Percentiles rank a stretch among this genome's conserved stretches.
These are phyloP conservation scores for Fusarium miscanthi DNA, from an alignment of 2,329 filamentous ascomycete genomes.

Conservation along the genomic window DNA sequence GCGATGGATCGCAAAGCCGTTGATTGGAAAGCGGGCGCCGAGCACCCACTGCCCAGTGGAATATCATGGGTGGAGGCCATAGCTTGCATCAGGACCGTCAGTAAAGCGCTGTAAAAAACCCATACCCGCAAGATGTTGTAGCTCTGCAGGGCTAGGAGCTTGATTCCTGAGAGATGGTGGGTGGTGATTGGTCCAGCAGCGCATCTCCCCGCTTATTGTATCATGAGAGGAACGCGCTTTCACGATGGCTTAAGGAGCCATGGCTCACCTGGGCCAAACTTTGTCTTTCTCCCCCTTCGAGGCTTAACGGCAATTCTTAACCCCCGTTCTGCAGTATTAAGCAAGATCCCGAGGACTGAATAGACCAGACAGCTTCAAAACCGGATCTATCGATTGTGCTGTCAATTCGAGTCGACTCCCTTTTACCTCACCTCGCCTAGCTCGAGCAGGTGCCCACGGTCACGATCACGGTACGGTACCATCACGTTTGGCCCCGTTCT, in stretches of 20 bases:
- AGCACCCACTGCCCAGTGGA: background rate
- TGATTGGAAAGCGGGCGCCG: background rate
- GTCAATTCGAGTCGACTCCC: slow-evolving; percentile 11
- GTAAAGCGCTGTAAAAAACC: slow-evolving; percentile 13
- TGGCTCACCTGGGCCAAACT: slow-evolving; percentile 43
- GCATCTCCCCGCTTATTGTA: slow-evolving; percentile 53
- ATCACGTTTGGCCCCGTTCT: slow-evolving; percentile 30
- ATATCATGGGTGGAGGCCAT: slow-evolving; percentile 4
- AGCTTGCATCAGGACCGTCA: slow-evolving; percentile 1
- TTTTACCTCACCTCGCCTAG: background rate
- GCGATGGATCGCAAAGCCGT: slow-evolving; percentile 18
- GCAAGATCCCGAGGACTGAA: slow-evolving; percentile 4
- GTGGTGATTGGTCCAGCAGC: slow-evolving; percentile 47
- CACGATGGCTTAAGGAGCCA: slow-evolving; percentile 30
- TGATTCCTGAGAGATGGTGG: slow-evolving; percentile 34
- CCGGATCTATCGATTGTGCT: slow-evolving; percentile 4
- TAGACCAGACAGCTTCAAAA: background rate
- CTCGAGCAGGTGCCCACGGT: slow-evolving; percentile 31
- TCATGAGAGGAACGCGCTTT: slow-evolving; percentile 51
- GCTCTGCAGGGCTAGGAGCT: slow-evolving; percentile 42
- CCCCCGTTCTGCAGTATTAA: slow-evolving; percentile 11
- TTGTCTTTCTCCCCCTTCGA: slow-evolving; percentile 41
- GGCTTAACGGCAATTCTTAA: slow-evolving; percentile 41
- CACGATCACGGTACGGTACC: slow-evolving; percentile 21
- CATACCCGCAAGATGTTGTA: slow-evolving; percentile 27